Base-by-base conservation (phyloP, 805 yeast species). In the Metschnikowia similis region DNA sequence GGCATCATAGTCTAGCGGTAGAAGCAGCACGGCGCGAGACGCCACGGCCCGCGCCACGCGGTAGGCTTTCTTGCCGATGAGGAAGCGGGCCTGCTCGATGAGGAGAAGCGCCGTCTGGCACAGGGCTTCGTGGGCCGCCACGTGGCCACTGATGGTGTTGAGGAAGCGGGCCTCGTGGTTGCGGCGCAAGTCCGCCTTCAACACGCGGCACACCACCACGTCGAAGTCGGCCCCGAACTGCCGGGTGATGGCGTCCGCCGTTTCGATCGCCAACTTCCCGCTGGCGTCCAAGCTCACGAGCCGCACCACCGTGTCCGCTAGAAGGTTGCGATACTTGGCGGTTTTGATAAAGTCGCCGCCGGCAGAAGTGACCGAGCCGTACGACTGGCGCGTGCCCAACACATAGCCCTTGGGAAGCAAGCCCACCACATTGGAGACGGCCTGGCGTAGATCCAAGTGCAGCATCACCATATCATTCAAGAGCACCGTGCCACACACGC, bases 1-100 rank as follows among this genome's bases (percentile, higher is more conserved):
- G 29, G 85, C 71, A 46, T 76, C 79, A 62, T 84, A 89, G 62
- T 85, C 92, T 1, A 88, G 74, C 0, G 96, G 96, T n/a, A 87
- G 71, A 2, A 86, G 73, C 45, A 78, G 72, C 16, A 86, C 82
- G 4, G 90, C 80, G 27, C 79, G 72, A 16, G 74, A 67, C 0
- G 95, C 86, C 8, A 84, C 67, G 21, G 72, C 66, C 14, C 81
- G 63, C 0, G 96, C 96, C 39, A 79, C 62, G 36, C 74, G 77
- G 14, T 75, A 70, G n/a, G 80, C 60, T 27, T 71, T 65, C 61
- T 84, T 85, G 7, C 76, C 60, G 5, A 84, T 66, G 48, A 89
- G 70, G 59, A 83, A 87, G 55, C 76, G 74, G 1, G 86, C 81
- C 65, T 89, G 96, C 55, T 79, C 78, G 11, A 77, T 69, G 29